Evolutionary conservation across 1,284 basidiomycete genomes (phyloP), one percentile per base, ranked within the genome.

Genomic region (Ceratobasidium sp.): DNA sequence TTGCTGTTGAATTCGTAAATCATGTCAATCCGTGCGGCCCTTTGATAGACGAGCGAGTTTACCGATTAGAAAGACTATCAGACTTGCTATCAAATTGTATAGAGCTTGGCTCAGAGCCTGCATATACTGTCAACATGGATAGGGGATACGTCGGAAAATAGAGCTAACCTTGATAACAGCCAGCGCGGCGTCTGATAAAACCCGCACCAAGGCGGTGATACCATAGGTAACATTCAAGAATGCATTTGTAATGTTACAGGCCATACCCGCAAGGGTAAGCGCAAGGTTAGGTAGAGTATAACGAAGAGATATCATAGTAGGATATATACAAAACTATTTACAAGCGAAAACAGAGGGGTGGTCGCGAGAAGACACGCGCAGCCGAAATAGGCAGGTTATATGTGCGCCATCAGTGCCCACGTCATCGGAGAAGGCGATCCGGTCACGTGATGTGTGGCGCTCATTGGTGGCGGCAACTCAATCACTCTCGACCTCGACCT

Each of bases 401-500:
- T 54, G 58, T 69, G 66, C 66, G 54, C 53, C 51, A 54, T 41
- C 66, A 53, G 46, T 24, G 29, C 64, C 6, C 46, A 69, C 54
- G 54, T 59, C 53, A 69, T 69, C 39, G 43, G 27, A 6, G 53
- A 54, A 54, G n/a, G 4, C 24, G 19, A 29, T 19, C 16, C 11
- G 22, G 22, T 43, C 66, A 69, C 66, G 66, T 69, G 66, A 1
- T 9, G 29, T 27, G 31, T 69, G 66, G 66, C 66, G 54, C 39
- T 69, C 29, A 69, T 69, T 69, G 39, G 54, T 54, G 37, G 39
- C 66, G 27, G 24, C 24, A 54, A 54, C 53, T 46, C 24, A 29
- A 24, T 34, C 37, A 69, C 53, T 6, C 16, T 39, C 29, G 22
- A 13, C 37, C 29, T 39, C 24, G 22, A 9, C 37, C 48, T 54